These are phyloP conservation scores for Suillus spraguei DNA, from an alignment of 768 basidiomycete genomes.

Conservation along the genomic window DNA sequence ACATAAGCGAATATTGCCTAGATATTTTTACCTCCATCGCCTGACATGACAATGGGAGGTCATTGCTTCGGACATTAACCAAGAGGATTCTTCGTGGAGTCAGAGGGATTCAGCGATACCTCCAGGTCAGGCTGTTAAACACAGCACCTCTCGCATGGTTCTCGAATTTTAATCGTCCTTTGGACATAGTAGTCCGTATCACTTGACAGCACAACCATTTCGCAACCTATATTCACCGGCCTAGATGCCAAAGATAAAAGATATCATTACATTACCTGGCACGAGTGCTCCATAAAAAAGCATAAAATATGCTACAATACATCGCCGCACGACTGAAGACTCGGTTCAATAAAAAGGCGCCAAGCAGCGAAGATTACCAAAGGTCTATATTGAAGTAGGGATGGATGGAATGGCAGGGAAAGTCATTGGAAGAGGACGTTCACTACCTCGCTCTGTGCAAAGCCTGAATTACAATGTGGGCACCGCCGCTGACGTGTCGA, in stretches of 20 bases:
- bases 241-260: neutral
- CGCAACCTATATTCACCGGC: neutral
- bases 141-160: neutral
- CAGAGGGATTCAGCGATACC: neutral
- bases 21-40: neutral
- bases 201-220: neutral
- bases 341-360: conserved; percentile 1
- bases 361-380: conserved; percentile 7
- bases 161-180: neutral
- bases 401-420: neutral
- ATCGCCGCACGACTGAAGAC: conserved; percentile 1
- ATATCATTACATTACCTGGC: conserved; percentile 8
- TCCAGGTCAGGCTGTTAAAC: neutral
- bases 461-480: conserved; percentile 81
- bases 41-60: neutral
- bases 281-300: conserved; percentile 5
- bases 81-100: neutral
- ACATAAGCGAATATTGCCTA: neutral
- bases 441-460: conserved; percentile 85
- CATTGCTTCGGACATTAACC: neutral
- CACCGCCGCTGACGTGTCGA: conserved; percentile 92
- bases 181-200: neutral
- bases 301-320: conserved; percentile 10
- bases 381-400: conserved; percentile 1
- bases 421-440: conserved; percentile 58